A percentile compares a stretch with the other conserved stretches of the same genome.
Conservation (phyloP, 441 rosid species). For the Populus hybrid region DNA sequence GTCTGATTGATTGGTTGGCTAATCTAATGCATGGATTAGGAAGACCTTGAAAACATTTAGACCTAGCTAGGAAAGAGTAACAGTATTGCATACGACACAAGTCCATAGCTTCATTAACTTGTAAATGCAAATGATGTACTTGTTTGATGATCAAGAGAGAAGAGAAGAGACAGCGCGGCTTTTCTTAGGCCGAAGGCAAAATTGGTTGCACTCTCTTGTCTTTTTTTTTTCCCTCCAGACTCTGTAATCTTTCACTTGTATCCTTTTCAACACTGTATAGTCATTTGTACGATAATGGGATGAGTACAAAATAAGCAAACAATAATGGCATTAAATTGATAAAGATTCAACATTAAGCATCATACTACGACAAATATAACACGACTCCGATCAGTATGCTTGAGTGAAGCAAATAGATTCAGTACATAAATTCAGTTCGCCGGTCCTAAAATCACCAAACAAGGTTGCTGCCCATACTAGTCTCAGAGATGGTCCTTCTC, state of each 20-base stretch:
- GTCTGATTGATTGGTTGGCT: too few relatives aligned
- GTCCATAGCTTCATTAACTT: too few relatives aligned
- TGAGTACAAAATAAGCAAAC: not conserved
- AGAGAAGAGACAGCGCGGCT: constrained; percentile 33
- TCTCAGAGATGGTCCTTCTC: constrained; percentile 55
- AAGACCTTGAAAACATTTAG: too few relatives aligned
- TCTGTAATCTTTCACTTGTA: too few relatives aligned
- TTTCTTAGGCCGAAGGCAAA: constrained; percentile 44
- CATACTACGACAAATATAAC: not conserved
- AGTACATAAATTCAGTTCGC: not conserved
- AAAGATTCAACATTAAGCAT: not conserved
- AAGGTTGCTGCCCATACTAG: not conserved
- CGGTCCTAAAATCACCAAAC: not conserved
- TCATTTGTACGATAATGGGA: too few relatives aligned
- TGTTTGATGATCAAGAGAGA: constrained; percentile 15
- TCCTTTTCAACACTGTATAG: too few relatives aligned
- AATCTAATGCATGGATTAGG: too few relatives aligned
- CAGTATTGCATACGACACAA: too few relatives aligned
- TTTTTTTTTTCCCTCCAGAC: too few relatives aligned
- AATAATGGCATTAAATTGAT: not conserved
- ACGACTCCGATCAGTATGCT: constrained; percentile 23
- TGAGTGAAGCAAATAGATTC: constrained; percentile 37
- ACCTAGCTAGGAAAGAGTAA: too few relatives aligned
- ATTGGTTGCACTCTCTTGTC: too few relatives aligned
- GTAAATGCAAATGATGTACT: too few relatives aligned